A percentile compares a stretch with the other conserved stretches of the same genome.
These are phyloP conservation scores for Furcasterigmium furcatum DNA, from an alignment of 2,329 filamentous ascomycete genomes.

Conservation along the genomic window DNA sequence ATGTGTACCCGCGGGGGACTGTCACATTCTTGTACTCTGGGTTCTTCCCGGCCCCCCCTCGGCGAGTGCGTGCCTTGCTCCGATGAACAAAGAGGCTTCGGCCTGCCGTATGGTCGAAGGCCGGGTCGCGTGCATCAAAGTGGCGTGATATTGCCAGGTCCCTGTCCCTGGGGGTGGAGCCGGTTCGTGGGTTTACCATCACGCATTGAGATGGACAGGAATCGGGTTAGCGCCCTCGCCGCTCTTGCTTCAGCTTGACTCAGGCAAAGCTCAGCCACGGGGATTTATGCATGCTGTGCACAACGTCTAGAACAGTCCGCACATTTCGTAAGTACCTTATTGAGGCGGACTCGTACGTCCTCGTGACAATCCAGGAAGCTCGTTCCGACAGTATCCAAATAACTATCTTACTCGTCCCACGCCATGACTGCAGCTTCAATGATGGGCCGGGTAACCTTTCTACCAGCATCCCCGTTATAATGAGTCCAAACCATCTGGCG, in stretches of 20 bases:
- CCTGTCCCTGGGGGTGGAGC: not conserved
- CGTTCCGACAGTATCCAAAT: not conserved
- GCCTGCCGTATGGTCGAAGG: not conserved
- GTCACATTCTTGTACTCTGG: not conserved
- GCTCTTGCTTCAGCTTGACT: too few relatives aligned
- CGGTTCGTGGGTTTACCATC: not conserved
- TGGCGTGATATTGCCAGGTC: not conserved
- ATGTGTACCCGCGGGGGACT: not conserved
- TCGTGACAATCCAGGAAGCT: too few relatives aligned
- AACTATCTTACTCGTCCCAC: slow-evolving; percentile 23
- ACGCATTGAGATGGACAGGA: not conserved
- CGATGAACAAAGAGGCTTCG: not conserved
- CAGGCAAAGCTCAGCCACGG: too few relatives aligned
- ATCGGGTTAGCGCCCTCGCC: too few relatives aligned
- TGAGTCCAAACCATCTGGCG: slow-evolving; percentile 45
- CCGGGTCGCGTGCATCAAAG: not conserved
- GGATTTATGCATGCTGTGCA: too few relatives aligned
- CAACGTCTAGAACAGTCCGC: too few relatives aligned
- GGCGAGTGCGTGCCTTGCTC: not conserved
- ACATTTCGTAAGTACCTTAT: too few relatives aligned
- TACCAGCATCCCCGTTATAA: slow-evolving; percentile 25
- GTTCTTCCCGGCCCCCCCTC: not conserved
- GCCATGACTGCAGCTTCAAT: slow-evolving; percentile 37
- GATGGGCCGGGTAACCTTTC: slow-evolving; percentile 40
- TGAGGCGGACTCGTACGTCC: too few relatives aligned